Conservation (phyloP, 306 rosid genomes). For the Quillaja saponaria region DNA sequence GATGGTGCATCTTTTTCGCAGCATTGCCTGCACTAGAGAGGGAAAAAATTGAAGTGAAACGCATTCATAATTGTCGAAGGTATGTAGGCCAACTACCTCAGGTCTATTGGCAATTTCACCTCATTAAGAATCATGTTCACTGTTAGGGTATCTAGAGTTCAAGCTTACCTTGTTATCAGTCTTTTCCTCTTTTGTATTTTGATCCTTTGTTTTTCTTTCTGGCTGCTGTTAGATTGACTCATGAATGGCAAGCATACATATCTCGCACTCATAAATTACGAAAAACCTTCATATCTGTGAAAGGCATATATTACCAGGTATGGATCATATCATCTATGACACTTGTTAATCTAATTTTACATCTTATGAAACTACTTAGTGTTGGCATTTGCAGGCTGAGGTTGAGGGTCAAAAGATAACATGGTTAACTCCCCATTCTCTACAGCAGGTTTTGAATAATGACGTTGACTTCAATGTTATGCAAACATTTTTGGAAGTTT, state of each 20-base stretch:
- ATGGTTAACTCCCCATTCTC: constrained; percentile 89
- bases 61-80: constrained; percentile 74
- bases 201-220: constrained; percentile 5
- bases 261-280: constrained; percentile 78
- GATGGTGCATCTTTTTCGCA: constrained; percentile 89
- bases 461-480: constrained; percentile 73
- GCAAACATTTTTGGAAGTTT: constrained; percentile 74
- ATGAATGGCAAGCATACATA: constrained; percentile 91
- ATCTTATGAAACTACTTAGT: neutral
- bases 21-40: constrained; percentile 76
- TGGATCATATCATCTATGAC: neutral
- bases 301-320: constrained; percentile 96
- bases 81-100: no score
- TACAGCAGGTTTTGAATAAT: constrained; percentile 83
- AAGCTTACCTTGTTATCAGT: no score
- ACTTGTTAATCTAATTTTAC: neutral
- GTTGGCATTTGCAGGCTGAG: constrained; percentile 62
- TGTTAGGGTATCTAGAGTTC: no score
- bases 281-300: constrained; percentile 81
- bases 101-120: no score
- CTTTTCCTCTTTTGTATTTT: no score
- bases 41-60: constrained; percentile 68
- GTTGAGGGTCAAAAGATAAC: constrained; percentile 78
- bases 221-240: constrained; percentile 62
- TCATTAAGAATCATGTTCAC: no score